Percentiles rank a stretch among this genome's conserved stretches.
These are phyloP conservation scores for Ophiostoma tasmaniense DNA, from an alignment of 2,329 filamentous ascomycete species.

Conservation along the genomic window DNA sequence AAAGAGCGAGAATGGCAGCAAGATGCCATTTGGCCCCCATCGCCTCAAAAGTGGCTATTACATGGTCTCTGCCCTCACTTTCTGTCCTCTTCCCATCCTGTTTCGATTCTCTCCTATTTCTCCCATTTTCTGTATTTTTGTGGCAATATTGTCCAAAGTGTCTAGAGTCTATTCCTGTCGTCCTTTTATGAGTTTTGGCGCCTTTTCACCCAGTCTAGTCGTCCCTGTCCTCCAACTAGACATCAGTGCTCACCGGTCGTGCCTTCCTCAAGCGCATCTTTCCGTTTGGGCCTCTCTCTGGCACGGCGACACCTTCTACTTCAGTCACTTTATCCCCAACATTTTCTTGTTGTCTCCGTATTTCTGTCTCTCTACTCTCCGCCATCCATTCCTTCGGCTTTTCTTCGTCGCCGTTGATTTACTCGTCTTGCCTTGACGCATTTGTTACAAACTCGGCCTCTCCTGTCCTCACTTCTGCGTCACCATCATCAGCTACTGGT, in stretches of 20 bases:
- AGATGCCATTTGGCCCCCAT: slow-evolving; percentile 9
- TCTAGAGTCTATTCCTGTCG: not conserved
- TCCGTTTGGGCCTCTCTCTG: not conserved
- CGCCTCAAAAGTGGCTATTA: not conserved
- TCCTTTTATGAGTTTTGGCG: not conserved
- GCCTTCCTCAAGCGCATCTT: not conserved
- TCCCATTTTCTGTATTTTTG: not conserved
- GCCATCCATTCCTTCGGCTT: not conserved
- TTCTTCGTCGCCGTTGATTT: too few relatives aligned
- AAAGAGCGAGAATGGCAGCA: not conserved
- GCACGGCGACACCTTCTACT: not conserved
- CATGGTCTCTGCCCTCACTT: not conserved
- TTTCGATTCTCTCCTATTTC: not conserved
- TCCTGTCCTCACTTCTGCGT: not conserved
- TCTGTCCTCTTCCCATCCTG: not conserved
- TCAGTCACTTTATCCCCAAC: not conserved
- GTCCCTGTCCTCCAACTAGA: not conserved
- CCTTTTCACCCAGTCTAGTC: not conserved
- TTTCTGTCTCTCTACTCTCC: not conserved
- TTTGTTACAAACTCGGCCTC: too few relatives aligned
- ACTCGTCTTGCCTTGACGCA: too few relatives aligned
- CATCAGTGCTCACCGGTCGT: not conserved
- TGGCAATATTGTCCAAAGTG: too few relatives aligned
- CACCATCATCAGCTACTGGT: not conserved
- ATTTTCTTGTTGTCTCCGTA: not conserved